Evolutionary conservation across 1,139 yeast species (phyloP), one percentile per base, ranked within the genome.

Genomic region (Candida smagusa): DNA sequence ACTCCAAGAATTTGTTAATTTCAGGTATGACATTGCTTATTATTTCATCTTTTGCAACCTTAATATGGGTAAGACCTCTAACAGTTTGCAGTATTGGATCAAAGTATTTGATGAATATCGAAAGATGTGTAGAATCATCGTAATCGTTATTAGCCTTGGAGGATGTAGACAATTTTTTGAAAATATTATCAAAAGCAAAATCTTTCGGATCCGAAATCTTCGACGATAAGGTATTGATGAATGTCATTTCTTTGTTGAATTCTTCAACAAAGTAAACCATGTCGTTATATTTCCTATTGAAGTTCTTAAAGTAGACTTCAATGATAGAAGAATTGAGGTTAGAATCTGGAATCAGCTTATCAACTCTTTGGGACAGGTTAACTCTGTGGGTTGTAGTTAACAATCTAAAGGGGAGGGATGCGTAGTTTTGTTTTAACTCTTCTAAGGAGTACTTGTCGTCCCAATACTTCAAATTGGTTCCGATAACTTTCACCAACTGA

Each of bases 351-450:
- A 86, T 56, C 3, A 73, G 75, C 4, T 65, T 53, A 43, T 80
- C 84, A 1, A 86, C 76, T 48, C 97, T 72, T 38, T 77, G 66
- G 0, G 97, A 86, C 44, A 76, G 78, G 56, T 88, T 88, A 48
- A 83, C 79, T 41, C 97, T 74, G 50, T 77, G 80, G 22, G 74
- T 77, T 61, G 87, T 70, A 9, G 75, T 63, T 78, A 94, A 77
- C 44, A 86, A 72, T 40, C 85, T 70, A 34, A 84, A 72, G 2
- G 69, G 65, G 22, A 60, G 50, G 0, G 63, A 58, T 3, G 63
- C 46, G 22, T 61, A 49, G 9, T 37, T 40, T 12, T 43, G 50
- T 11, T 35, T 39, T 16, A 42, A 48, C 12, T 37, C 38, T 7
- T 28, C 28, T 21, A 37, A 30, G 1, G 41, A 35, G 1, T 39